A percentile compares a stretch with the other conserved stretches of the same genome.
Conservation (phyloP, 345 rosid genomes). For the Aethionema arabicum region DNA sequence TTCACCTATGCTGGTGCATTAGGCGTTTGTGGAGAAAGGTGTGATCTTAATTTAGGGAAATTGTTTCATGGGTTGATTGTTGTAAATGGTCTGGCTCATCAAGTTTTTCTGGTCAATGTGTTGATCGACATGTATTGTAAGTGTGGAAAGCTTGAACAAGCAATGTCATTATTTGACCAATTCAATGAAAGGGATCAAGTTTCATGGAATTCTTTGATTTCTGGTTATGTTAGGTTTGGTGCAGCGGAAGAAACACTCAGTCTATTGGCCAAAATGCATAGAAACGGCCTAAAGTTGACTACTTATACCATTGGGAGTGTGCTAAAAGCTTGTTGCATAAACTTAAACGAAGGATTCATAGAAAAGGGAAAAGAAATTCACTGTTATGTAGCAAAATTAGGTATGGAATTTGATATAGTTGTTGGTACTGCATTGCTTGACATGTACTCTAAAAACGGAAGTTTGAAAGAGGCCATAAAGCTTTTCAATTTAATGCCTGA, state of each 20-base stretch:
- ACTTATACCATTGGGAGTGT: conserved; percentile 49
- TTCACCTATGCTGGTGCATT: conserved; percentile 51
- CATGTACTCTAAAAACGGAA: conserved; percentile 52
- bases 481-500: conserved; percentile 40
- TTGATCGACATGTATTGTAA: conserved; percentile 52
- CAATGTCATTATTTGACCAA: conserved; percentile 44
- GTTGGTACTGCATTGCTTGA: conserved; percentile 52
- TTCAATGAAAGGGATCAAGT: conserved; percentile 41
- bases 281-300: conserved; percentile 36
- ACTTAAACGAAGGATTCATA: conserved; percentile 27
- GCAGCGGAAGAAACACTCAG: conserved; percentile 39
- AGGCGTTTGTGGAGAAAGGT: conserved; percentile 41
- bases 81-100: conserved; percentile 38
- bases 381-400: conserved; percentile 40
- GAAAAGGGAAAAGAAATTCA: conserved; percentile 47
- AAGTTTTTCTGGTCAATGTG: conserved; percentile 35
- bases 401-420: conserved; percentile 46
- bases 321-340: conserved; percentile 44
- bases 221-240: conserved; percentile 46
- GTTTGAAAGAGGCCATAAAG: conserved; percentile 37
- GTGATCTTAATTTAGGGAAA: conserved; percentile 43
- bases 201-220: conserved; percentile 58
- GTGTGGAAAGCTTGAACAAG: conserved; percentile 44
- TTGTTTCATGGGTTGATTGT: conserved; percentile 45
- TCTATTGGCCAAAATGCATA: conserved; percentile 47